phyloP scores from a whole-genome alignment of 192 early-diverging fungal species.

The Rhizophagus clarus region DNA sequence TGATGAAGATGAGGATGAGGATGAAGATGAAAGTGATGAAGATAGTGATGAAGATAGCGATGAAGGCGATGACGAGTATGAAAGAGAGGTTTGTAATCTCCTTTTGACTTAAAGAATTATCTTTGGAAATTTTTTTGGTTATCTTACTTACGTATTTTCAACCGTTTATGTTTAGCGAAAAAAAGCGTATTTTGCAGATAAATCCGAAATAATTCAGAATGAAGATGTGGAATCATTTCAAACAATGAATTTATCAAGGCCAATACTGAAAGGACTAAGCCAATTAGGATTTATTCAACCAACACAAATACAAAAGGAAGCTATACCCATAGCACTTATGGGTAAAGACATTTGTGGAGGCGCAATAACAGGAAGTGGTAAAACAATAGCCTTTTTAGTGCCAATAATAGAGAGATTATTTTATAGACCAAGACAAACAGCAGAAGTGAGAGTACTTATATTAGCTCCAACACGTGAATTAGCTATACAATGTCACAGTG shows the following conservation, averaged over 20 bases:
- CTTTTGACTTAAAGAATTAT: not conserved
- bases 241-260: slow-evolving; percentile 90
- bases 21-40: slow-evolving; percentile 40
- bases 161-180: slow-evolving; percentile 42
- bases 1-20: slow-evolving; percentile 44
- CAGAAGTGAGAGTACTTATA: slow-evolving; percentile 85
- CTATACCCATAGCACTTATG: slow-evolving; percentile 93
- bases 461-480: slow-evolving; percentile 97
- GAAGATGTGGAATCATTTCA: slow-evolving; percentile 80
- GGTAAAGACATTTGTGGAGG: slow-evolving; percentile 98
- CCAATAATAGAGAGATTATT: slow-evolving; percentile 94
- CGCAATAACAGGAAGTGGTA: slow-evolving; percentile 98
- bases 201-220: slow-evolving; percentile 10
- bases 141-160: not conserved
- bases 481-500: slow-evolving; percentile 95
- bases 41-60: slow-evolving; percentile 30
- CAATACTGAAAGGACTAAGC: slow-evolving; percentile 89
- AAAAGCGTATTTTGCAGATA: slow-evolving; percentile 60
- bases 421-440: slow-evolving; percentile 78
- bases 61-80: slow-evolving; percentile 45
- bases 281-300: slow-evolving; percentile 90
- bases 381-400: slow-evolving; percentile 96
- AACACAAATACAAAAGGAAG: slow-evolving; percentile 88
- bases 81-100: slow-evolving; percentile 41
- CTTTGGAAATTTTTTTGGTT: too few species aligned